phyloP scores from a whole-genome alignment of 164 flowering plant species.

The Chimonanthus salicifolius region DNA sequence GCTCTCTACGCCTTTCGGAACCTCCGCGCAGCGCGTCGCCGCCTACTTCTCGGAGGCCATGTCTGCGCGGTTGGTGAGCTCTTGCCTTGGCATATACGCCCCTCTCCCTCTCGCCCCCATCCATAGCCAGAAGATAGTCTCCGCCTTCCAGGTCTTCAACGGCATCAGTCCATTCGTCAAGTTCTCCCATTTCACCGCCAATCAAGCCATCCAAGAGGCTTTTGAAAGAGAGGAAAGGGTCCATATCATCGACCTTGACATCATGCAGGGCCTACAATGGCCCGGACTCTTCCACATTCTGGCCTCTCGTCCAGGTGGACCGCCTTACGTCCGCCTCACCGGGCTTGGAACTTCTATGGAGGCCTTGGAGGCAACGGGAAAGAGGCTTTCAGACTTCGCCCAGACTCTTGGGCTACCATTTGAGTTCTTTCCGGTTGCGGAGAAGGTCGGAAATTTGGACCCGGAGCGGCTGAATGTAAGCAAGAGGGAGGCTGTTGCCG shows the following conservation, averaged over 20 bases:
- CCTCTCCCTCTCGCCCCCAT: conserved; percentile 38
- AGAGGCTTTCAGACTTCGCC: conserved; percentile 82
- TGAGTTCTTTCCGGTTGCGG: conserved; percentile 81
- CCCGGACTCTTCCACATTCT: conserved; percentile 92
- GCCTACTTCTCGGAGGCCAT: conserved; percentile 98
- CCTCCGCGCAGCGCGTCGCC: conserved; percentile 93
- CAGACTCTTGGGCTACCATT: conserved; percentile 83
- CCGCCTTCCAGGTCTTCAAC: conserved; percentile 95
- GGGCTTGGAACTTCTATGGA: conserved; percentile 83
- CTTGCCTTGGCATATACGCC: conserved; percentile 68
- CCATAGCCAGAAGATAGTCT: conserved; percentile 57
- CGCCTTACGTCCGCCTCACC: conserved; percentile 77
- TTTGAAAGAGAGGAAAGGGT: conserved; percentile 92
- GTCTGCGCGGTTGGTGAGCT: conserved; percentile 75
- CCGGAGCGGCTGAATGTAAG: conserved; percentile 68
- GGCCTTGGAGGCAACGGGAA: conserved; percentile 89
- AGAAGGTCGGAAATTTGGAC: conserved; percentile 75
- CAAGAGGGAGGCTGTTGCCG: conserved; percentile 91
- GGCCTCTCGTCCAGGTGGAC: conserved; percentile 89
- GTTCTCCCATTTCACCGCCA: conserved; percentile 97
- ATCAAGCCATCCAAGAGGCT: conserved; percentile 93
- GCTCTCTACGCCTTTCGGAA: conserved; percentile 85
- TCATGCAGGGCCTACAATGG: conserved; percentile 98
- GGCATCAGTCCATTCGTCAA: conserved; percentile 95
- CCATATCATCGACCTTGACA: conserved; percentile 93